Evolutionary conservation across 805 yeast genomes (phyloP), one percentile per base, ranked within the genome.

Genomic region (Hanseniaspora hatyaiensis): DNA sequence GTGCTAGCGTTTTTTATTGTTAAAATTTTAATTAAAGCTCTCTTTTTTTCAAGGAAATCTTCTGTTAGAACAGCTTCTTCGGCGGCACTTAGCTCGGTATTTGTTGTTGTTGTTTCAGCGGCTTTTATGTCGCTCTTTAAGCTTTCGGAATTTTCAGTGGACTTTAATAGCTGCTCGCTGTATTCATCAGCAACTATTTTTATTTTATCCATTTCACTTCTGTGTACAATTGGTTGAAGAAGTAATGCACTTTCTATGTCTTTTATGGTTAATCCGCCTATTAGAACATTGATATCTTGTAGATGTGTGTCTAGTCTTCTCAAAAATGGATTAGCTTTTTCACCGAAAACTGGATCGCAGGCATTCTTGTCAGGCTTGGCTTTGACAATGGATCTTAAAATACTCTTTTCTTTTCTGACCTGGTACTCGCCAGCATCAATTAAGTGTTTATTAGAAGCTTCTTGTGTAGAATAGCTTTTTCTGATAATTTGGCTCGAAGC

Each of bases 301-400:
- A 81, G 63, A 52, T 80, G 81, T 30, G 84, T 75, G 51, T 70
- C 68, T 47, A 87, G 67, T 63, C 95, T 75, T 38, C 65, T 63
- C 39, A 87, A 65, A 57, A 88, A 87, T 8, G 82, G 78, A 51
- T 78, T 78, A 44, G 73, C 65, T 4, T 75, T 64, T 49, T 70
- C 71, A 8, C 96, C 96, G 47, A 87, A 70, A 4, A 88, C 94
- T 1, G 96, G 96, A 63, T 88, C 96, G 26, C 82, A 73, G n/a
- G 19, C 32, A 47, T 65, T 62, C 11, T 30, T 30, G 13, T 16
- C n/a, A 29, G 41, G 31, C 23, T 43, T 43, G n/a, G 39, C 47
- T 28, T 37, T 43, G 16, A 43, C 36, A 23, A 43, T 34, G 23
- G 31, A 38, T 36, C 38, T 43, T 11, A 43, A 34, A 6, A 43